A percentile compares a stretch with the other conserved stretches of the same genome.
Evolutionary conservation across 495 filamentous ascomycete genomes (phyloP).

Genomic region (Hamigera avellanea): DNA sequence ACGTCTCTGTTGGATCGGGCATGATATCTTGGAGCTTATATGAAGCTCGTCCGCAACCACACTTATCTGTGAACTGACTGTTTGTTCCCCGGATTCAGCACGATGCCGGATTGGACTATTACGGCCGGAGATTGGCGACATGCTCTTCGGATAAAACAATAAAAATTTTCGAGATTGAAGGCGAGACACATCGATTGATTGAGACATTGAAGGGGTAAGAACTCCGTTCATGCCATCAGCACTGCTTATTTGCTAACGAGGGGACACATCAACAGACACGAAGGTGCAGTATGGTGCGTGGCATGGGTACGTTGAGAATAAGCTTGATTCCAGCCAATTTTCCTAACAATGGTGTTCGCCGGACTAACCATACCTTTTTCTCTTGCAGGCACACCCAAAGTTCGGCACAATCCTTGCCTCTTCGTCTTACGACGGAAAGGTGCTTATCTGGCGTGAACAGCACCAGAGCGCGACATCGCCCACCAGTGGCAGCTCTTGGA

Average conservation of each 20-base stretch:
- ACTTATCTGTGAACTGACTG: background rate
- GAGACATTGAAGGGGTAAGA: conserved; percentile 90
- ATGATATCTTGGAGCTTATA: background rate
- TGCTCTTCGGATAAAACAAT: conserved; percentile 97
- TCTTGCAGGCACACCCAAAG: conserved; percentile 73
- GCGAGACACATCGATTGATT: conserved; percentile 76
- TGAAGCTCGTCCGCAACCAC: background rate
- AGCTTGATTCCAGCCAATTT: conserved; percentile 1
- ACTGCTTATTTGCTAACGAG: conserved; percentile 2
- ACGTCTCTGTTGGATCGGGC: conserved; percentile 30
- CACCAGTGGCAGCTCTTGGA: conserved; percentile 47
- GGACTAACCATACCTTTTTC: conserved; percentile 1
- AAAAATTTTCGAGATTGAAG: conserved; percentile 98
- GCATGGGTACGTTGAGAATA: conserved; percentile 55
- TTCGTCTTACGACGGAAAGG: conserved; percentile 92
- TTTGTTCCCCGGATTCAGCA: conserved; percentile 44
- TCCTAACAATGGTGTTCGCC: no score
- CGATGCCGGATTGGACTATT: conserved; percentile 96
- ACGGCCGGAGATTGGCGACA: conserved; percentile 90
- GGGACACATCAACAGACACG: conserved; percentile 48
- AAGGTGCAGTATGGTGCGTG: conserved; percentile 92
- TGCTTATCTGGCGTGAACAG: conserved; percentile 95
- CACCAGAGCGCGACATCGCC: conserved; percentile 33
- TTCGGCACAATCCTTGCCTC: conserved; percentile 96
- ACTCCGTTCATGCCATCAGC: background rate